Base-by-base conservation (phyloP, 805 yeast species). In the Candida orba region DNA sequence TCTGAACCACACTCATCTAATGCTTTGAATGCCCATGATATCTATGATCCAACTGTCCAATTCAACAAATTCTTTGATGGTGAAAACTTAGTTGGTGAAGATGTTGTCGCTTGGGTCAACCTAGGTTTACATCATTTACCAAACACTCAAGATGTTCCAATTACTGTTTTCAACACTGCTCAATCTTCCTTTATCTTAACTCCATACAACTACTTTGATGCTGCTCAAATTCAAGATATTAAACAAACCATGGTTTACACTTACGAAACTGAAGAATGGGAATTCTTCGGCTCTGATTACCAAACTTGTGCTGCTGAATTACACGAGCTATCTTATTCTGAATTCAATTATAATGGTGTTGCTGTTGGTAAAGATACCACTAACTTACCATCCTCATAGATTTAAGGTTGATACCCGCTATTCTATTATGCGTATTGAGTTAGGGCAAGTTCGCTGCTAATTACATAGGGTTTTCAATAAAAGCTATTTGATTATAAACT, bases 111-210 rank as follows among this genome's bases (percentile, higher is more conserved):
- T n/a, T 58, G 63, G 63, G 45, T 57, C 36, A 58, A 54, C 45
- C 39, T 58, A 34, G 63, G 56, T 29, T 41, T 58, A 20, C 63
- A 58, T 37, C 63, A 58, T 39, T 48, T 58, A 38, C 63, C 63
- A 47, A 57, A 53, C 44, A 53, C 60, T 24, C 58, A 58, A 34
- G 63, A 58, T 46, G 53, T 58, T 31, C 63, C 62, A 47, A 55
- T 50, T 37, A 58, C 63, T 12, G 47, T 58, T 27, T 58, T 50
- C 50, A 51, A 46, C 36, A 54, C 62, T 25, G 63, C 62, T 13
- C 49, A 45, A 36, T 47, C 59, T 5, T 44, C 51, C 14, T 48
- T 58, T 25, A 30, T 53, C 23, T 39, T 58, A 20, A 58, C 63
- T 5, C 63, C 63, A 23, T 58, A 47, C 48, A 58, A 58, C 47